Percentiles rank a stretch among this genome's conserved stretches.
Conservation (phyloP, 352 stramenopile genomes). For the Phytophthora sansomeana region DNA sequence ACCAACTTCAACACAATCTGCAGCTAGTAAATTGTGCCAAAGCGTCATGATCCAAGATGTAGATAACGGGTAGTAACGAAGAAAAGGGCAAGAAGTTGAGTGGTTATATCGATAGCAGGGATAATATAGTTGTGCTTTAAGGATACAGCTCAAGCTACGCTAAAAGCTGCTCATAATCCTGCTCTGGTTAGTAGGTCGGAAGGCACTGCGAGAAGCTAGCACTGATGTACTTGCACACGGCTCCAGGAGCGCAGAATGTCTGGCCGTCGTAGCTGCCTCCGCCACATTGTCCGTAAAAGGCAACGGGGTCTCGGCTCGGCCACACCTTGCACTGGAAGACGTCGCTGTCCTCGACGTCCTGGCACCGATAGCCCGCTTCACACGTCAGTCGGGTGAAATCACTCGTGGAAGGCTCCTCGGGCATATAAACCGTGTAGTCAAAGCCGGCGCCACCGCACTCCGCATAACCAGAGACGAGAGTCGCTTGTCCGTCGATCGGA, state of each 20-base stretch:
- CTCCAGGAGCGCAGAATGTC: conserved; percentile 34
- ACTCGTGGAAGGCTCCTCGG: conserved; percentile 4
- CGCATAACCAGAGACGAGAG: conserved; percentile 17
- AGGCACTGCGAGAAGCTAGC: conserved; percentile 40
- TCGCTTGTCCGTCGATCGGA: conserved; percentile 20
- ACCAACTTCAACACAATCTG: too few relatives aligned
- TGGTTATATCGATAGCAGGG: neutral
- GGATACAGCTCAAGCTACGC: neutral
- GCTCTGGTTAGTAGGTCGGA: conserved; percentile 25
- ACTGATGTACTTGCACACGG: conserved; percentile 38
- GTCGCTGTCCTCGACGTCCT: conserved; percentile 7
- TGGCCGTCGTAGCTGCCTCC: conserved; percentile 33
- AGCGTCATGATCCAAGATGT: too few relatives aligned
- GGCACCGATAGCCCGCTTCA: conserved; percentile 26
- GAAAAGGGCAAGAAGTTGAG: neutral
- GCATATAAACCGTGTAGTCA: conserved; percentile 38
- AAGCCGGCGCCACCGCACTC: conserved; percentile 32
- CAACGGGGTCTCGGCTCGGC: conserved; percentile 25
- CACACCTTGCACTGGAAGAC: conserved; percentile 29
- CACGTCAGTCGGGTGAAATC: conserved; percentile 23
- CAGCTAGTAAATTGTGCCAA: too few relatives aligned
- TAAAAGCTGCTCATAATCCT: conserved; percentile 1
- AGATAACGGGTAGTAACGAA: neutral
- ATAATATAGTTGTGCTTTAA: neutral
- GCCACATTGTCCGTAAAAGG: conserved; percentile 39